Base-by-base conservation (phyloP, 116 monocot species). In the Phalaenopsis hybrid region DNA sequence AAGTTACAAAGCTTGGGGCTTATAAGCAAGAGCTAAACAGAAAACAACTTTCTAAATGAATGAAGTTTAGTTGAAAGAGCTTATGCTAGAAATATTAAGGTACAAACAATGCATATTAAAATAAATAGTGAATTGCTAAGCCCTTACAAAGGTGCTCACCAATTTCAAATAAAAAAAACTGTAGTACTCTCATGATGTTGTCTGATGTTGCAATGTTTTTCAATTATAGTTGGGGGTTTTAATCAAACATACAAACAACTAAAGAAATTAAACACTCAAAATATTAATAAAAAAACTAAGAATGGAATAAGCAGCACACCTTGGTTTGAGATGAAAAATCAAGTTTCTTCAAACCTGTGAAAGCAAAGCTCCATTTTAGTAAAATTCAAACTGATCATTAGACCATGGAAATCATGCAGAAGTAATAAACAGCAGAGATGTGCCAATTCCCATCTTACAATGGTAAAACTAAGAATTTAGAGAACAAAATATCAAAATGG, bases 281-380 rank as follows among this genome's bases (percentile, higher is more conserved):
- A 28, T 28, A 28, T 28, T 28, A 28, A 28, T 28, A 28, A 28
- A 28, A 28, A 28, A 28, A 28, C 28, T 28, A 28, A 28, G 28
- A 28, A 28, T 28, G 28, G 28, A 28, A 28, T 28, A 28, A 28
- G 28, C 28, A 28, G 28, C 28, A 28, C 28, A 28, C 28, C 28
- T 28, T 28, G 28, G 28, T 28, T 28, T 28, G 28, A 28, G 28
- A 28, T 28, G 28, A 28, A 28, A 28, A 78, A 68, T 80, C 80
- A 78, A 74, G 75, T 50, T 78, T 91, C 79, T 79, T 86, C 77
- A 75, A 79, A 57, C 85, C 95, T 95, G 89, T 82, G 86, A 52
- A 45, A 85, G 45, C 18, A 81, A 77, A 10, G 63, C 3, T 10
- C 34, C 6, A 72, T 25, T 12, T 72, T 72, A 37, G 8, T 34